Conservation (phyloP, 495 filamentous ascomycete genomes). For the Trypethelium eluteriae region DNA sequence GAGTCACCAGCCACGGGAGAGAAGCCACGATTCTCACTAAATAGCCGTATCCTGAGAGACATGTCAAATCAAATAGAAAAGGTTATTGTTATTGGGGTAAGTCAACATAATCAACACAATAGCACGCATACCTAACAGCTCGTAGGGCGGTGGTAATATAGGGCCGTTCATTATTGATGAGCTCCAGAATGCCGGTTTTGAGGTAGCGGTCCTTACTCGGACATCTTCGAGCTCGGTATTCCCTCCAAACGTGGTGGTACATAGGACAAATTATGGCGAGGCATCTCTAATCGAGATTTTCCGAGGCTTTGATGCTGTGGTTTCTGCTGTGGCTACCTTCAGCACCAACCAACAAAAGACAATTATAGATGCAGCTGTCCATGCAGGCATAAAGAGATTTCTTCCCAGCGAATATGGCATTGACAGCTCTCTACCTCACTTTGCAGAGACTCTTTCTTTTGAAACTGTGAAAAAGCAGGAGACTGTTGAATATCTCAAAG, state of each 20-base stretch:
- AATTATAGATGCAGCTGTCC: constrained; percentile 47
- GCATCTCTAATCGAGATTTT: constrained; percentile 23
- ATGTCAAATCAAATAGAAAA: constrained; percentile 16
- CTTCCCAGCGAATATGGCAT: constrained; percentile 47
- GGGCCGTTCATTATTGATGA: constrained; percentile 34
- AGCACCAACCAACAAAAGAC: constrained; percentile 34
- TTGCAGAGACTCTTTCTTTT: neutral
- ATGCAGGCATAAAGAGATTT: constrained; percentile 47
- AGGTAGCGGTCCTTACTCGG: constrained; percentile 37
- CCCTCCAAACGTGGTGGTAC: constrained; percentile 17
- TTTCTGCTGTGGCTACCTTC: constrained; percentile 31
- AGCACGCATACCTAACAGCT: neutral
- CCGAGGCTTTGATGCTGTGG: constrained; percentile 35
- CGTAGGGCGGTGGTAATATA: constrained; percentile 29
- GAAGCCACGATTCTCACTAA: too few species aligned
- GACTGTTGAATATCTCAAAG: constrained; percentile 16
- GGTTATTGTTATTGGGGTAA: constrained; percentile 17
- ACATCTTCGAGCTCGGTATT: constrained; percentile 23
- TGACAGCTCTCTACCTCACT: constrained; percentile 15
- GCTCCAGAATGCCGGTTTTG: constrained; percentile 31
- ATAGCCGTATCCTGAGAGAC: neutral
- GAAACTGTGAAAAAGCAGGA: neutral
- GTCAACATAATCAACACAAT: neutral
- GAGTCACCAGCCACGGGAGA: too few species aligned
- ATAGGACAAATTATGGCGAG: constrained; percentile 11